Conservation (phyloP, 331 rosid species). For the Erythrophleum ivorense region DNA sequence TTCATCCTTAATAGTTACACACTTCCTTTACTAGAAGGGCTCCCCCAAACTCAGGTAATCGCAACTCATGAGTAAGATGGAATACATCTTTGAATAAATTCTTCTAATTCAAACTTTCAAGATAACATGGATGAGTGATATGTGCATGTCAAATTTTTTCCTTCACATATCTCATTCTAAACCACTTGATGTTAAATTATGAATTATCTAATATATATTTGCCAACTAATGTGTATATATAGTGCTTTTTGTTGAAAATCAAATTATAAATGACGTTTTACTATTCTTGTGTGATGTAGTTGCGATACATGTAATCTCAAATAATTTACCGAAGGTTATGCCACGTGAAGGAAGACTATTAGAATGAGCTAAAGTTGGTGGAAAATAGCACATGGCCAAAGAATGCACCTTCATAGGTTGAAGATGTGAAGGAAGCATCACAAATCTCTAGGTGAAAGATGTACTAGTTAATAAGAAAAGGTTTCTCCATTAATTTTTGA, state of each 20-base stretch:
- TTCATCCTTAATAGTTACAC: slow-evolving; percentile 81
- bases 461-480: slow-evolving; percentile 51
- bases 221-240: background rate
- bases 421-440: slow-evolving; percentile 72
- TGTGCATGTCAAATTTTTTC: slow-evolving; percentile 22
- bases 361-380: slow-evolving; percentile 72
- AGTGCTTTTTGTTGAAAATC: background rate
- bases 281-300: slow-evolving; percentile 50
- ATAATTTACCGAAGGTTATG: slow-evolving; percentile 56
- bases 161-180: background rate
- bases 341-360: slow-evolving; percentile 64
- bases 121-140: slow-evolving; percentile 8
- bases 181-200: background rate
- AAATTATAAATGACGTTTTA: background rate
- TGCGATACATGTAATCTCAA: slow-evolving; percentile 54
- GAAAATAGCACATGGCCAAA: slow-evolving; percentile 67
- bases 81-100: slow-evolving; percentile 26
- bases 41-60: slow-evolving; percentile 74
- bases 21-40: slow-evolving; percentile 64
- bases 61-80: slow-evolving; percentile 25
- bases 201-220: background rate
- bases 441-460: slow-evolving; percentile 72
- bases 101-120: slow-evolving; percentile 8
- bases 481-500: slow-evolving; percentile 59
- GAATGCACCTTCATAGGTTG: slow-evolving; percentile 76